Conservation (phyloP, 495 filamentous ascomycete species). For the Jackrogersella minutella region DNA sequence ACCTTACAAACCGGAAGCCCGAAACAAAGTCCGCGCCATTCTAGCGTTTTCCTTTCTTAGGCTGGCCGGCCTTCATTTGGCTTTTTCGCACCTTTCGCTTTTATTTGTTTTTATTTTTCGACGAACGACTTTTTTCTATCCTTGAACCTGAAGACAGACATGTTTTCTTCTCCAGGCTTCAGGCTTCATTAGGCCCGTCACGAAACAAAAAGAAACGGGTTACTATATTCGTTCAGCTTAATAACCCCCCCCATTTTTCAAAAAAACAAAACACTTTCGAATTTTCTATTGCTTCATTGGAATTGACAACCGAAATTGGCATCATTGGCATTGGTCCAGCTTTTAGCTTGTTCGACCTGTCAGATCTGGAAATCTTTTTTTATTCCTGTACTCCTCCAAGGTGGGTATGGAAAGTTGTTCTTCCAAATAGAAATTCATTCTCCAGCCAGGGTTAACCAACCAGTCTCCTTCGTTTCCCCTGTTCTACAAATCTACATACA, state of each 20-base stretch:
- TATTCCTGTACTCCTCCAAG: slow-evolving; percentile 6
- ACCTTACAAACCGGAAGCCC: slow-evolving; percentile 19
- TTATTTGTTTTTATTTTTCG: slow-evolving; percentile 1
- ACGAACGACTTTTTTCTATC: slow-evolving; percentile 9
- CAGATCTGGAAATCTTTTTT: slow-evolving; percentile 18
- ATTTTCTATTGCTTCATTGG: slow-evolving; percentile 19
- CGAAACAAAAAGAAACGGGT: slow-evolving; percentile 16
- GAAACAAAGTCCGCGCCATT: slow-evolving; percentile 34
- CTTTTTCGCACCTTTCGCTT: slow-evolving; percentile 14
- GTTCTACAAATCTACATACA: too few relatives aligned
- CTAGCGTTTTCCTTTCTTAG: slow-evolving; percentile 2
- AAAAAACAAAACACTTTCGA: neutral
- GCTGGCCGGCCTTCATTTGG: slow-evolving; percentile 6
- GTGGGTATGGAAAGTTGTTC: slow-evolving; percentile 11
- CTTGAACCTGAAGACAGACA: slow-evolving; percentile 16
- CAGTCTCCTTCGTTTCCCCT: neutral
- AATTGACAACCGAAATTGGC: slow-evolving; percentile 12
- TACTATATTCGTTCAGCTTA: slow-evolving; percentile 18
- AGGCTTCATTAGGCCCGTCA: slow-evolving; percentile 5
- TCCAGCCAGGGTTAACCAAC: neutral
- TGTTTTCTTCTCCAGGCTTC: slow-evolving; percentile 29
- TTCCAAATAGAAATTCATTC: slow-evolving; percentile 4
- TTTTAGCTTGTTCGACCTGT: slow-evolving; percentile 20
- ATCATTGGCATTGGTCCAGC: slow-evolving; percentile 13
- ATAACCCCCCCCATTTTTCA: neutral